A percentile compares a stretch with the other conserved stretches of the same genome.
Evolutionary conservation across 805 yeast species (phyloP).

Genomic region (Wickerhamiella sergipiensis): DNA sequence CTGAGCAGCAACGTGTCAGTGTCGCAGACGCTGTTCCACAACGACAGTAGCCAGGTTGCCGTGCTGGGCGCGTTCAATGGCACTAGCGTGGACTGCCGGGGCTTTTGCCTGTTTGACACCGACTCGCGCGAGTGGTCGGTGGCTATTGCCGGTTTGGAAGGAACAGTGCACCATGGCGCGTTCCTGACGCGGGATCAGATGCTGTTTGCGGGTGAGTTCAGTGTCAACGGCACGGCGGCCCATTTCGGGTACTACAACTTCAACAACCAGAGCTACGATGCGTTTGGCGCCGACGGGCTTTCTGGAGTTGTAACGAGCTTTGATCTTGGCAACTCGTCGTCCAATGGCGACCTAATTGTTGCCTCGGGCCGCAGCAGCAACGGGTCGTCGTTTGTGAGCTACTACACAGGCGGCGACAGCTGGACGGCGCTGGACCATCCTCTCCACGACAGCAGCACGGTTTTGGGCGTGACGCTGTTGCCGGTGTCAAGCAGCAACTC

Average conservation of each 20-base stretch:
- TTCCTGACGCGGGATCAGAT: constrained; percentile 31
- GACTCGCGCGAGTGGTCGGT: constrained; percentile 19
- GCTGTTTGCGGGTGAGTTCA: constrained; percentile 43
- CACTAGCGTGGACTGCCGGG: constrained; percentile 16
- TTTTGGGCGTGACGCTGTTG: constrained; percentile 35
- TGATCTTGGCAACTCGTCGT: constrained; percentile 24
- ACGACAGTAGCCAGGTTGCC: constrained; percentile 6
- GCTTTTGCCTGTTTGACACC: constrained; percentile 43
- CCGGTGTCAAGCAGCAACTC: constrained; percentile 21
- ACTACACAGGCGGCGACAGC: constrained; percentile 31
- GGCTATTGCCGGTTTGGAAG: background rate
- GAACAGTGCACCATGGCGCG: constrained; percentile 13
- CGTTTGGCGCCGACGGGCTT: background rate
- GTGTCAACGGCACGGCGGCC: constrained; percentile 25
- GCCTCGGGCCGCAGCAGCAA: constrained; percentile 26
- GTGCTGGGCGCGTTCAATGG: constrained; percentile 9
- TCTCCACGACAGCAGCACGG: constrained; percentile 24
- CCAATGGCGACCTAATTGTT: constrained; percentile 32
- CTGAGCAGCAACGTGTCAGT: constrained; percentile 1
- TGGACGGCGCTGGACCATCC: constrained; percentile 36
- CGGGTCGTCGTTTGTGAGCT: constrained; percentile 25
- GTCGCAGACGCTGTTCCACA: constrained; percentile 4
- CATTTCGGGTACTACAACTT: constrained; percentile 46
- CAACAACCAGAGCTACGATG: constrained; percentile 16
- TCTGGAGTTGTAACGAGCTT: background rate